Conservation (phyloP, 192 early-diverging fungal genomes). For the Phycomyces nitens region DNA sequence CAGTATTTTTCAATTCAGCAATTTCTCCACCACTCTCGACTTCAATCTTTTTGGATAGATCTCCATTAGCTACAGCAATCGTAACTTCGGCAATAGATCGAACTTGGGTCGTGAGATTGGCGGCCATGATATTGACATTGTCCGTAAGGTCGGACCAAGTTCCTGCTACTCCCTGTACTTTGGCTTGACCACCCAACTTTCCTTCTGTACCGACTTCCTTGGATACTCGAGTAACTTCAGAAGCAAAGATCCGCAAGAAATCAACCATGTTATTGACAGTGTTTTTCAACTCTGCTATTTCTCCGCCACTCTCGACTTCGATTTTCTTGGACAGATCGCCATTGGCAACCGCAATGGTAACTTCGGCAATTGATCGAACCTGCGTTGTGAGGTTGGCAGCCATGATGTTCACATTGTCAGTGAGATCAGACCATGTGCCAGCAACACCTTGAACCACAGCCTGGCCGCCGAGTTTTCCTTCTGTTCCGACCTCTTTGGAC, state of each 20-base stretch:
- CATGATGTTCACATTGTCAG: slow-evolving; percentile 70
- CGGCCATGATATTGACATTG: slow-evolving; percentile 50
- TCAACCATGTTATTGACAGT: slow-evolving; percentile 71
- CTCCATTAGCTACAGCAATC: slow-evolving; percentile 61
- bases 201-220: slow-evolving; percentile 53
- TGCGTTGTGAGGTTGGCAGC: slow-evolving; percentile 65
- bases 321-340: slow-evolving; percentile 65
- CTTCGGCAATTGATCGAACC: slow-evolving; percentile 61
- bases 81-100: slow-evolving; percentile 72
- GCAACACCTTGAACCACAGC: slow-evolving; percentile 56
- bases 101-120: slow-evolving; percentile 70
- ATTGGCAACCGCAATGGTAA: slow-evolving; percentile 59
- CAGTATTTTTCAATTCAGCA: slow-evolving; percentile 48
- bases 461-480: slow-evolving; percentile 64
- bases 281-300: slow-evolving; percentile 62
- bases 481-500: slow-evolving; percentile 61
- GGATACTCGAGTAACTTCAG: slow-evolving; percentile 24
- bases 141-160: slow-evolving; percentile 44
- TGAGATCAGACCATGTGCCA: slow-evolving; percentile 64
- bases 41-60: slow-evolving; percentile 56
- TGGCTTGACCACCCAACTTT: slow-evolving; percentile 51
- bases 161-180: slow-evolving; percentile 46
- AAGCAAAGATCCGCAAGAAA: slow-evolving; percentile 43
- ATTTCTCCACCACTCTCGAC: slow-evolving; percentile 55
- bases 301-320: slow-evolving; percentile 57